These are phyloP conservation scores for Bathelium albidoporum DNA, from an alignment of 495 filamentous ascomycete genomes.

Conservation along the genomic window DNA sequence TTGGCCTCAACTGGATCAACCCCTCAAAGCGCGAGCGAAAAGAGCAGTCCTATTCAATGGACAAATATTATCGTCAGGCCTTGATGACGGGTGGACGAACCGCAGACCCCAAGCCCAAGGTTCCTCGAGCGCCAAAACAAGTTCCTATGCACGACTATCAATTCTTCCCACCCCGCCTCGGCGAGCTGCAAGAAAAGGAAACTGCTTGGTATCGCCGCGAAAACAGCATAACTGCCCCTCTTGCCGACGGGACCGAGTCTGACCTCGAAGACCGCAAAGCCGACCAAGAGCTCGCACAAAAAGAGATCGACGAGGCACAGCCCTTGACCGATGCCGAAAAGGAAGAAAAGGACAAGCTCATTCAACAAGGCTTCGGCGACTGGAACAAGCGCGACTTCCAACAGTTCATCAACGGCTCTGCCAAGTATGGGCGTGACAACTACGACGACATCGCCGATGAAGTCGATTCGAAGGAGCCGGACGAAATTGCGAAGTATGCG, in stretches of 20 bases:
- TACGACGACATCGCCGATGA: slow-evolving; percentile 78
- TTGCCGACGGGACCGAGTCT: slow-evolving; percentile 76
- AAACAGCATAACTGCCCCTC: slow-evolving; percentile 82
- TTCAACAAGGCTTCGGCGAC: slow-evolving; percentile 74
- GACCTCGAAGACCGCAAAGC: slow-evolving; percentile 74
- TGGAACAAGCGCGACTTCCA: slow-evolving; percentile 99
- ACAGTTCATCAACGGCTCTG: slow-evolving; percentile 90
- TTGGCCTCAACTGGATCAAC: slow-evolving; percentile 96
- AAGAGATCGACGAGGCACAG: slow-evolving; percentile 82
- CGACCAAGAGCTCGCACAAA: slow-evolving; percentile 77
- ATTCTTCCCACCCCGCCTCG: slow-evolving; percentile 76
- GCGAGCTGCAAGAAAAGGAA: slow-evolving; percentile 88
- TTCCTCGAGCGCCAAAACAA: slow-evolving; percentile 92
- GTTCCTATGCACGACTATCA: slow-evolving; percentile 90
- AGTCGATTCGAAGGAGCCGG: slow-evolving; percentile 77
- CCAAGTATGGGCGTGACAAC: slow-evolving; percentile 78
- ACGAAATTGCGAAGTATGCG: slow-evolving; percentile 81
- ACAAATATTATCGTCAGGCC: slow-evolving; percentile 95
- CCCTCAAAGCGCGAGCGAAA: slow-evolving; percentile 97
- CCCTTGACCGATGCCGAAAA: slow-evolving; percentile 85
- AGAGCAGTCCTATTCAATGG: slow-evolving; percentile 94
- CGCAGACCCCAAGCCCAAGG: slow-evolving; percentile 84
- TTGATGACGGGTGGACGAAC: slow-evolving; percentile 75
- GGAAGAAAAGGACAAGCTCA: slow-evolving; percentile 67
- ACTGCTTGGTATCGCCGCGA: slow-evolving; percentile 93